phyloP scores from a whole-genome alignment of 805 yeast genomes.

The Naumovozyma baii region DNA sequence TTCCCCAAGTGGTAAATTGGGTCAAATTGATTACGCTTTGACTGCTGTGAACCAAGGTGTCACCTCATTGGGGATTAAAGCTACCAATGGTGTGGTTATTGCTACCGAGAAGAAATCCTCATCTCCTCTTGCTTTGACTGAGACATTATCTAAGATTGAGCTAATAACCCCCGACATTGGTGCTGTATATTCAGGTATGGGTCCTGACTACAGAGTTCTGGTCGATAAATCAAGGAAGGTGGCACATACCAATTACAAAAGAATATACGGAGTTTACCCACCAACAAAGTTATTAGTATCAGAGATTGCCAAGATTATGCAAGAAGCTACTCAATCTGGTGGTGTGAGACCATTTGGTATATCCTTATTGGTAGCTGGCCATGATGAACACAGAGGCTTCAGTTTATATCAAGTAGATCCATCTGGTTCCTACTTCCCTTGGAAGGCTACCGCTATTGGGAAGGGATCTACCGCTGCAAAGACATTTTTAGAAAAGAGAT shows the following conservation, averaged over 20 bases:
- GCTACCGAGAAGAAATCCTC: conserved; percentile 92
- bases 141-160: conserved; percentile 68
- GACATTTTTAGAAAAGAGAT: conserved; percentile 92
- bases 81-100: conserved; percentile 90
- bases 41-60: conserved; percentile 98
- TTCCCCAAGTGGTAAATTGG: conserved; percentile 96
- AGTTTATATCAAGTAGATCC: conserved; percentile 96
- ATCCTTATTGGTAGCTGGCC: conserved; percentile 85
- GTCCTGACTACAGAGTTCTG: conserved; percentile 93
- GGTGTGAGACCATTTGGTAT: conserved; percentile 99
- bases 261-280: conserved; percentile 92
- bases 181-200: conserved; percentile 96
- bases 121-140: conserved; percentile 66
- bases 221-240: conserved; percentile 90
- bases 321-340: conserved; percentile 96
- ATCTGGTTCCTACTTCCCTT: conserved; percentile 93
- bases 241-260: conserved; percentile 86
- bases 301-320: conserved; percentile 93
- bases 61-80: conserved; percentile 87
- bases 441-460: conserved; percentile 99
- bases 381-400: conserved; percentile 66
- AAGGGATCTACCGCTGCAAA: conserved; percentile 94
- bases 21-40: conserved; percentile 94
- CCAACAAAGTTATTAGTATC: conserved; percentile 90
- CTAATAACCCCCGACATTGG: conserved; percentile 91